Evolutionary conservation across 768 basidiomycete genomes (phyloP).

Genomic region (Harrya chromipes): DNA sequence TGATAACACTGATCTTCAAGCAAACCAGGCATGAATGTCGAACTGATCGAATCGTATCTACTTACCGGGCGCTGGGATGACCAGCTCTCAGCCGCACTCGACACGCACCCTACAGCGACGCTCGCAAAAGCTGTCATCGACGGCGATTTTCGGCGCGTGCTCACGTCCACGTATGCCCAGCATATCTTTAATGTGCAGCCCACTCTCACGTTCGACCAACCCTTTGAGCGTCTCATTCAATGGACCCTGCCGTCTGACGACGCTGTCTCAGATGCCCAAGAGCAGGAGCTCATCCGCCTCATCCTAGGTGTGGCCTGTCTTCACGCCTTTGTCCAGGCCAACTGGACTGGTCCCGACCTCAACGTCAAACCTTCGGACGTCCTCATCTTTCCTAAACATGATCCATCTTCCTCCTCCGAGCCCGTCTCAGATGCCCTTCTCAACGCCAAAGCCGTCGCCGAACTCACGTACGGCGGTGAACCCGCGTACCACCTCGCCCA

Average conservation of each 20-base stretch:
- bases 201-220: slow-evolving; percentile 34
- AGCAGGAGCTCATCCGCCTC: slow-evolving; percentile 56
- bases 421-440: slow-evolving; percentile 46
- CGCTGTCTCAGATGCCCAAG: slow-evolving; percentile 30
- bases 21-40: slow-evolving; percentile 15
- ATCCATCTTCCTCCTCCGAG: neutral
- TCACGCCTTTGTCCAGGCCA: slow-evolving; percentile 87
- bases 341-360: slow-evolving; percentile 95
- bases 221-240: slow-evolving; percentile 36
- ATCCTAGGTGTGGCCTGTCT: slow-evolving; percentile 74
- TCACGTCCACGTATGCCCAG: slow-evolving; percentile 45
- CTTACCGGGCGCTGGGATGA: slow-evolving; percentile 49
- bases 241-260: slow-evolving; percentile 26
- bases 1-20: neutral
- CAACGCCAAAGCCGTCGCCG: slow-evolving; percentile 63
- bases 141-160: slow-evolving; percentile 54
- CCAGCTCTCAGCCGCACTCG: slow-evolving; percentile 18
- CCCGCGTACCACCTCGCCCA: slow-evolving; percentile 91
- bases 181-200: slow-evolving; percentile 36
- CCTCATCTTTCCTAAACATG: slow-evolving; percentile 34
- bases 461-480: slow-evolving; percentile 84
- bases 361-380: slow-evolving; percentile 46
- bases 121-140: slow-evolving; percentile 56
- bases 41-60: slow-evolving; percentile 51
- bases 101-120: slow-evolving; percentile 24